Evolutionary conservation across 1,284 basidiomycete species (phyloP), one percentile per base, ranked within the genome.

Genomic region (Baeospora myosura): DNA sequence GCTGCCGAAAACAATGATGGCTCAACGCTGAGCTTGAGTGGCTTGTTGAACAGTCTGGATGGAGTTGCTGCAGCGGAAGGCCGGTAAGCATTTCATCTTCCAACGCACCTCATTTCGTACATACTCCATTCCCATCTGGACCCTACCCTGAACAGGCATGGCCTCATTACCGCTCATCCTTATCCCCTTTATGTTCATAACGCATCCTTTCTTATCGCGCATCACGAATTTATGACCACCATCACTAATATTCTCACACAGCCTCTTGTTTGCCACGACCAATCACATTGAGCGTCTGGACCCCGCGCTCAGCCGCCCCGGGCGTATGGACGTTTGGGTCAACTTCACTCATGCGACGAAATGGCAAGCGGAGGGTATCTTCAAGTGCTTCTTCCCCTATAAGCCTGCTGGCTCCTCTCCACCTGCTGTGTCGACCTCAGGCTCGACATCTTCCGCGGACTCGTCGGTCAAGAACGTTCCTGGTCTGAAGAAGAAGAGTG

Each of bases 321-420:
- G 86, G 42, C 81, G 86, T 40, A 88, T 88, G 85, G 86, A 89
- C 53, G 87, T 89, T 11, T 88, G 87, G 86, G 74, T 88, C 28
- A 87, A 89, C 66, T 89, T 89, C 63, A 83, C 82, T 45, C 81
- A 89, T 54, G 88, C 88, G 5, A 88, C 82, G 5, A 88, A 84
- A 57, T 84, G 80, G 78, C 88, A 91, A 56, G 88, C 87, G 20
- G 85, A 88, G 62, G 86, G 84, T 40, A 87, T 89, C 57, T 92
- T 89, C 77, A 87, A 88, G 59, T 88, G 86, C 60, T 92, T 91
- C 75, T 91, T 90, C 78, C 88, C 88, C 1, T 78, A 60, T 58
- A 78, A 76, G 55, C 62, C 63, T 2, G 48, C 64, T 30, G 40
- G 49, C 37, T 45, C 58, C 1, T 45, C 59, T 17, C 44, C 59